A percentile compares a stretch with the other conserved stretches of the same genome.
phyloP scores from a whole-genome alignment of 2,329 filamentous ascomycete genomes.

The Colletotrichum neosansevieriae region DNA sequence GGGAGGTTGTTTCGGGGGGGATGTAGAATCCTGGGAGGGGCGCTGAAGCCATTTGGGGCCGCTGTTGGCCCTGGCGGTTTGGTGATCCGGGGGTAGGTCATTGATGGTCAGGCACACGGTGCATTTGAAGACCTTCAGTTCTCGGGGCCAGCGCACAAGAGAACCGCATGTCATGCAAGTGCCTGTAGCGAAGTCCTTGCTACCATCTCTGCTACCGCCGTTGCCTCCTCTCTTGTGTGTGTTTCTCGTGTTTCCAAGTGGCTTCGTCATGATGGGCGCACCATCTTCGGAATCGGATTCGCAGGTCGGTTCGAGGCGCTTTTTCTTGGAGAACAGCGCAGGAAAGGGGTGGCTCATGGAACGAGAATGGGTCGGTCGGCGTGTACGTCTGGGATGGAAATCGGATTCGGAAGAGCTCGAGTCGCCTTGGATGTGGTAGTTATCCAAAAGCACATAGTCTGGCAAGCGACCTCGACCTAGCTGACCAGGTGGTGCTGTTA shows the following conservation, averaged over 20 bases:
- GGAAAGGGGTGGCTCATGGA: slow-evolving; percentile 87
- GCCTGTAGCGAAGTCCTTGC: slow-evolving; percentile 74
- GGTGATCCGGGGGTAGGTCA: slow-evolving; percentile 63
- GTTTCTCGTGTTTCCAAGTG: slow-evolving; percentile 45
- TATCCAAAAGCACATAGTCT: slow-evolving; percentile 43
- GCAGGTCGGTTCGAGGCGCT: slow-evolving; percentile 58
- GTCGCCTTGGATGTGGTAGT: slow-evolving; percentile 47
- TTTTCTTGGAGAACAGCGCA: slow-evolving; percentile 75
- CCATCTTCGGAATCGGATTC: slow-evolving; percentile 48
- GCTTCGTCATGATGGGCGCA: slow-evolving; percentile 46
- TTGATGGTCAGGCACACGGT: slow-evolving; percentile 88
- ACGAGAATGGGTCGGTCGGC: slow-evolving; percentile 61
- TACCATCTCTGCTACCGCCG: slow-evolving; percentile 54
- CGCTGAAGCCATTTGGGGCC: slow-evolving; percentile 40
- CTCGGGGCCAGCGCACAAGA: slow-evolving; percentile 81
- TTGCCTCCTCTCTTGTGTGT: slow-evolving; percentile 51
- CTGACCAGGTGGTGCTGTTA: slow-evolving; percentile 42
- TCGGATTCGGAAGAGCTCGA: slow-evolving; percentile 61
- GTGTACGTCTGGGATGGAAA: slow-evolving; percentile 47
- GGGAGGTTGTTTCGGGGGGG: slow-evolving; percentile 28
- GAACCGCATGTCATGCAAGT: slow-evolving; percentile 90
- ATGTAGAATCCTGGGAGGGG: slow-evolving; percentile 32
- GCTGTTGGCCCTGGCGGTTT: slow-evolving; percentile 20
- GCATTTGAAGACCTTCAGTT: slow-evolving; percentile 81
- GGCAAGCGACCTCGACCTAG: slow-evolving; percentile 42